Evolutionary conservation across 108 stramenopile genomes (phyloP).

Genomic region (Stephanodiscus triporus): DNA sequence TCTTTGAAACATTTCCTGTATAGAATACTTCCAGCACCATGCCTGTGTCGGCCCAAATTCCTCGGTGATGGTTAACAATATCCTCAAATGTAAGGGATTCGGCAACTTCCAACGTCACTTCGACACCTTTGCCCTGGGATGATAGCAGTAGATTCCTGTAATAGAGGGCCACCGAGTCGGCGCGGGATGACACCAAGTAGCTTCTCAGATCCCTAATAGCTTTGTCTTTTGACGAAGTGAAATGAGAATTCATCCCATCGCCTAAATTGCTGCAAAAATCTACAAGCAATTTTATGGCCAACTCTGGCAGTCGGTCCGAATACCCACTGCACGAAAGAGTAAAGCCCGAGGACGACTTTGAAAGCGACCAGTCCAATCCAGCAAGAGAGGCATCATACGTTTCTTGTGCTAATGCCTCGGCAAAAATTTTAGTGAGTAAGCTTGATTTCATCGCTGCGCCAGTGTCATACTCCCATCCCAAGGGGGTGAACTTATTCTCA

Average conservation of each 20-base stretch:
- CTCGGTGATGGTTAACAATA: conserved; percentile 54
- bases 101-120: conserved; percentile 50
- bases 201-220: conserved; percentile 58
- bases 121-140: conserved; percentile 55
- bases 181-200: conserved; percentile 72
- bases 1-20: conserved; percentile 73
- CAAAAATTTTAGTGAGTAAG: conserved; percentile 66
- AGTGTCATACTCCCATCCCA: conserved; percentile 62
- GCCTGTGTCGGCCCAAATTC: conserved; percentile 51
- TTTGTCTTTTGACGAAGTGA: conserved; percentile 70
- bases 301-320: conserved; percentile 75
- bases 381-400: conserved; percentile 85
- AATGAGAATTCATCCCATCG: conserved; percentile 48
- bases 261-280: conserved; percentile 35
- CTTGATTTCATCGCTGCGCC: conserved; percentile 53
- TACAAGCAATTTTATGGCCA: conserved; percentile 60
- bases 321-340: conserved; percentile 72
- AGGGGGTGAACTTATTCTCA: conserved; percentile 35
- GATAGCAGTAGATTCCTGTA: conserved; percentile 70
- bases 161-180: conserved; percentile 72
- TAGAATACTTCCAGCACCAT: conserved; percentile 64
- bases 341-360: conserved; percentile 66
- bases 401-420: conserved; percentile 76
- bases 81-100: conserved; percentile 49
- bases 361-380: conserved; percentile 71